Percentiles rank a stretch among this genome's conserved stretches.
Conservation (phyloP, 768 basidiomycete genomes). For the Trametes gibbosa region DNA sequence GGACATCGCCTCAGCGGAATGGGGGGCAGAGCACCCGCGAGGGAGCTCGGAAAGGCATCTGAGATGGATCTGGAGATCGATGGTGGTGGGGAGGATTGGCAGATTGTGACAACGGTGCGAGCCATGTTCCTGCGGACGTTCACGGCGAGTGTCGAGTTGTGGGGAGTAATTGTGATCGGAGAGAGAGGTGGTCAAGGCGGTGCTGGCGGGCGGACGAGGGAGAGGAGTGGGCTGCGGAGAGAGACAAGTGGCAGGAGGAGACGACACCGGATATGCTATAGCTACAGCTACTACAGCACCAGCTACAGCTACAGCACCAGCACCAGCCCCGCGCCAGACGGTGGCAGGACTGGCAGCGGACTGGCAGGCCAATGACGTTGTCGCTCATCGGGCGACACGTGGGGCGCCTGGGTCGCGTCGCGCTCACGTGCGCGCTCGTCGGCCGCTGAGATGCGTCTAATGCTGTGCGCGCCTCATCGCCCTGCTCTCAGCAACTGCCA, state of each 20-base stretch:
- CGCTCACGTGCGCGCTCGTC: slow-evolving; percentile 18
- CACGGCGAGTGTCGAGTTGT: background rate
- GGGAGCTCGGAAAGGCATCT: background rate
- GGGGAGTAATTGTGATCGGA: background rate
- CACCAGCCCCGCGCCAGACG: background rate
- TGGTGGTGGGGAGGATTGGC: background rate
- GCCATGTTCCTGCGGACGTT: background rate
- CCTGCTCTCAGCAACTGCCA: slow-evolving; percentile 22
- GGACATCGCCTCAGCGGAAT: background rate
- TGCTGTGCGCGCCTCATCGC: slow-evolving; percentile 21
- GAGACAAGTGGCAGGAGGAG: too few relatives aligned
- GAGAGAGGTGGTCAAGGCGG: background rate
- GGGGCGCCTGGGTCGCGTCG: slow-evolving; percentile 10
- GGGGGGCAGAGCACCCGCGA: background rate
- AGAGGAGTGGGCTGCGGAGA: background rate
- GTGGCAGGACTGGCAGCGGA: background rate
- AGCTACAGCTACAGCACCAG: slow-evolving; percentile 16
- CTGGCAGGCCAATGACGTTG: slow-evolving; percentile 16
- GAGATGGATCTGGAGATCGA: slow-evolving; percentile 6
- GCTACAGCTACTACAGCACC: too few relatives aligned
- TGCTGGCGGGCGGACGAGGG: background rate
- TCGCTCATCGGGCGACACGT: background rate
- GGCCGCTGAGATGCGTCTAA: background rate
- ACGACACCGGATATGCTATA: too few relatives aligned
- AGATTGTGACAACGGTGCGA: slow-evolving; percentile 10